Percentiles rank a stretch among this genome's conserved stretches.
Evolutionary conservation across 805 yeast genomes (phyloP).

Genomic region (Sungouiozyma intestinalis): DNA sequence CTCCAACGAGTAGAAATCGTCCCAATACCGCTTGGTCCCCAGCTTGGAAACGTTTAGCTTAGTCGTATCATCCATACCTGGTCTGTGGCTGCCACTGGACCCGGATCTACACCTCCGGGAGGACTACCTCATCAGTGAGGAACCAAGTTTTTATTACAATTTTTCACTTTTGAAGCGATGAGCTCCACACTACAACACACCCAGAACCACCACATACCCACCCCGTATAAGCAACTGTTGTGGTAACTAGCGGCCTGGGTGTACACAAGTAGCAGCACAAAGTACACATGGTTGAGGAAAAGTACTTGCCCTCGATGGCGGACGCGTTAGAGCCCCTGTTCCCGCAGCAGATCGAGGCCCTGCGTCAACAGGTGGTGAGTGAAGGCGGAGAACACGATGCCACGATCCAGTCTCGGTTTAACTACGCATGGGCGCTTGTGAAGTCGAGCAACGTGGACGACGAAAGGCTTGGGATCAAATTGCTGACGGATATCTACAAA

Average conservation of each 20-base stretch:
- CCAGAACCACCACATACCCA: neutral
- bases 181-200: neutral
- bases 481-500: conserved; percentile 59
- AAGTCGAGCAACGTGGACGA: conserved; percentile 54
- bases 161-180: neutral
- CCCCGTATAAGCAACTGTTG: neutral
- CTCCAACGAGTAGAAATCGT: conserved; percentile 70
- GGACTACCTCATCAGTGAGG: neutral
- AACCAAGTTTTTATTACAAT: neutral
- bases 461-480: conserved; percentile 69
- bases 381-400: conserved; percentile 63
- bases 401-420: conserved; percentile 76
- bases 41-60: conserved; percentile 65
- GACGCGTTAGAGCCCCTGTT: conserved; percentile 41
- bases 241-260: no score
- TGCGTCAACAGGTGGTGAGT: conserved; percentile 64
- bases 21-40: conserved; percentile 90
- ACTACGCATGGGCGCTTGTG: conserved; percentile 92
- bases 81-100: neutral
- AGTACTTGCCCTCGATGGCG: conserved; percentile 22
- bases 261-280: neutral
- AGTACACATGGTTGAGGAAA: conserved; percentile 17
- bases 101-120: no score
- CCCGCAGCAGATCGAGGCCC: conserved; percentile 61
- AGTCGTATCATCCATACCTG: conserved; percentile 30